These are phyloP conservation scores for Suillus americanus DNA, from an alignment of 768 basidiomycete species.

Conservation along the genomic window DNA sequence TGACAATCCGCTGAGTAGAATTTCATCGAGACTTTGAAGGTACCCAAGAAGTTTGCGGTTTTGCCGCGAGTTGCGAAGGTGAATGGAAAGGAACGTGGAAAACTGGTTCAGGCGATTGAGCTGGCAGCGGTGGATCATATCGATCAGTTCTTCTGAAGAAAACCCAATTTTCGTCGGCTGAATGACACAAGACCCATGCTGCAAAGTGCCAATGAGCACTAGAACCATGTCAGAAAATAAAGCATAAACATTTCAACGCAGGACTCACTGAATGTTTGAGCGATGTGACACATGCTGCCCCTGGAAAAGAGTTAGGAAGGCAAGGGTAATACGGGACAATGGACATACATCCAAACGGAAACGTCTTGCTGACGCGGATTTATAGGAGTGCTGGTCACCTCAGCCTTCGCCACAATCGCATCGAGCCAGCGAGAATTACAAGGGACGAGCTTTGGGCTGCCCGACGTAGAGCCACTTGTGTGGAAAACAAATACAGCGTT, in stretches of 20 bases:
- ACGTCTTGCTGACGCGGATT: slow-evolving; percentile 62
- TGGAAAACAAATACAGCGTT: slow-evolving; percentile 72
- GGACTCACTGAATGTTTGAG: slow-evolving; percentile 68
- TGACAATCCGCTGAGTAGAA: slow-evolving; percentile 65
- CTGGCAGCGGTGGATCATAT: slow-evolving; percentile 66
- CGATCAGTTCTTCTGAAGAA: slow-evolving; percentile 64
- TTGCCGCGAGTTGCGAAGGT: slow-evolving; percentile 58
- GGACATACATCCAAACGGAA: slow-evolving; percentile 67
- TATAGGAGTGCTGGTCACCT: slow-evolving; percentile 47
- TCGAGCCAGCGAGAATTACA: slow-evolving; percentile 69
- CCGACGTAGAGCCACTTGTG: slow-evolving; percentile 82
- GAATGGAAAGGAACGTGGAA: slow-evolving; percentile 61
- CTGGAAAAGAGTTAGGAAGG: slow-evolving; percentile 45
- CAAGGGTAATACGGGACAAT: slow-evolving; percentile 18
- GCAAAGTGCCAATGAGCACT: slow-evolving; percentile 73
- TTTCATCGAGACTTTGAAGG: slow-evolving; percentile 58
- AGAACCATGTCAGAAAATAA: slow-evolving; percentile 22
- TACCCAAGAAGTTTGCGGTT: slow-evolving; percentile 61
- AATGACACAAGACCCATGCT: slow-evolving; percentile 71
- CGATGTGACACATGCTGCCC: slow-evolving; percentile 86
- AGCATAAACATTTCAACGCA: slow-evolving; percentile 15
- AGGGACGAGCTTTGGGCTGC: slow-evolving; percentile 76
- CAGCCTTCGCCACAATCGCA: slow-evolving; percentile 60
- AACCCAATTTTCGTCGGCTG: slow-evolving; percentile 68
- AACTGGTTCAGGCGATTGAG: slow-evolving; percentile 80